These are phyloP conservation scores for Cucumis cinereus DNA, from an alignment of 306 rosid species.

Conservation along the genomic window DNA sequence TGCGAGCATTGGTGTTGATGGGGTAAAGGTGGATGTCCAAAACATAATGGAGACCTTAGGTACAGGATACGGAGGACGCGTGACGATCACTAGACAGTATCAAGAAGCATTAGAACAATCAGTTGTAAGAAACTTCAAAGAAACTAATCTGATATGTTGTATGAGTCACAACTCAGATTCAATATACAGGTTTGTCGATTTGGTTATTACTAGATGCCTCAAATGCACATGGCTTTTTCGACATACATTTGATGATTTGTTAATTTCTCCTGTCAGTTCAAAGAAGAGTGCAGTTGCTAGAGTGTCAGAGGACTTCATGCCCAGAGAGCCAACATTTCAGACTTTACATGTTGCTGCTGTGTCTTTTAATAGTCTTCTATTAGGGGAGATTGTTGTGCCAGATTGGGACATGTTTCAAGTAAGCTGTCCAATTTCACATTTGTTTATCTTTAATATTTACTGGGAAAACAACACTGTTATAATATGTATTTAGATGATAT, in stretches of 20 bases:
- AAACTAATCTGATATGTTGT: conserved; percentile 45
- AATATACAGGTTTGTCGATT: conserved; percentile 37
- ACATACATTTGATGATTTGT: conserved; percentile 1
- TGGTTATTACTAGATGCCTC: neutral
- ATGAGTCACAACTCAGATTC: conserved; percentile 57
- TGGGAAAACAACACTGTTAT: too few relatives aligned
- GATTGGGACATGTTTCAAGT: conserved; percentile 87
- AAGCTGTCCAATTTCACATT: conserved; percentile 4
- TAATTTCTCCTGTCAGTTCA: conserved; percentile 26
- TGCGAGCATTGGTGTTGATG: conserved; percentile 48
- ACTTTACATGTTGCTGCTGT: conserved; percentile 63
- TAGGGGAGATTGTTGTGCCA: conserved; percentile 63
- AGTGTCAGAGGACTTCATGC: conserved; percentile 82
- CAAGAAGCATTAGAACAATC: conserved; percentile 62
- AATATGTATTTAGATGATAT: too few relatives aligned
- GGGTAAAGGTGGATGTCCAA: conserved; percentile 70
- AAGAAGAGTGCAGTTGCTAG: conserved; percentile 53
- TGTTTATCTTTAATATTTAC: neutral
- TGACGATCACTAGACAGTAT: conserved; percentile 29
- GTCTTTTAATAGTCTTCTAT: conserved; percentile 55
- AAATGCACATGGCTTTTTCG: neutral
- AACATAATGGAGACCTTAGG: conserved; percentile 55
- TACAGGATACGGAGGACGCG: conserved; percentile 55
- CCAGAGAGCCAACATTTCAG: conserved; percentile 57
- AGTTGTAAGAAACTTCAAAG: conserved; percentile 34